These are phyloP conservation scores for Arbutus unedo DNA, from an alignment of 148 eudicot genomes.

Conservation along the genomic window DNA sequence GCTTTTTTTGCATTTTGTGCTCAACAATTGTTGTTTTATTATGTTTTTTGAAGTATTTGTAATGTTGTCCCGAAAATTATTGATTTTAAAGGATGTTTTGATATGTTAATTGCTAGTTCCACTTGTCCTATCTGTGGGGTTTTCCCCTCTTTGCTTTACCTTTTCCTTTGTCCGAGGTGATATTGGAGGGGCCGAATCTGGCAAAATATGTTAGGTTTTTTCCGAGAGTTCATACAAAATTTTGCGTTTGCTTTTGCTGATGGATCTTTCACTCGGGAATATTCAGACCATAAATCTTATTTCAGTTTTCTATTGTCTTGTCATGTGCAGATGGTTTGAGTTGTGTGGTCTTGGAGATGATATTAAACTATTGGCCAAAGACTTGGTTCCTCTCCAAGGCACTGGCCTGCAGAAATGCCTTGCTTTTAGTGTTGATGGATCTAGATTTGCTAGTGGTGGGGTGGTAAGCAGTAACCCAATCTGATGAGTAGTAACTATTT, in stretches of 20 bases:
- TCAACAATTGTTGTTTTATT: too few species aligned
- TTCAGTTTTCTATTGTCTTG: background rate
- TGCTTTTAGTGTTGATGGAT: constrained; percentile 86
- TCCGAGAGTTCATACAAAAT: background rate
- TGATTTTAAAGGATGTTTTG: too few species aligned
- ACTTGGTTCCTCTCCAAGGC: constrained; percentile 56
- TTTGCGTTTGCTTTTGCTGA: background rate
- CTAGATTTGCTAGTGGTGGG: constrained; percentile 84
- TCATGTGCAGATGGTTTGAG: constrained; percentile 56
- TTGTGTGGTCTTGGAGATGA: constrained; percentile 43
- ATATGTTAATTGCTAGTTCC: too few species aligned
- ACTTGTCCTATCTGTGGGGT: background rate
- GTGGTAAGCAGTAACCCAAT: constrained; percentile 42
- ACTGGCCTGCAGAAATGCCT: constrained; percentile 73
- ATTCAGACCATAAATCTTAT: background rate
- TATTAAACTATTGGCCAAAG: constrained; percentile 51
- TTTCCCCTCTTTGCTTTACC: background rate
- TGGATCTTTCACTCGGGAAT: background rate
- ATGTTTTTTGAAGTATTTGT: too few species aligned
- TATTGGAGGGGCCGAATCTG: background rate
- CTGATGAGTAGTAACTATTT: background rate
- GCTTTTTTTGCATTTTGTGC: too few species aligned
- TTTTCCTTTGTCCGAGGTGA: background rate
- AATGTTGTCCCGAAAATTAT: too few species aligned
- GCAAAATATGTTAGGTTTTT: background rate